Evolutionary conservation across 169 alveolate genomes (phyloP).

Genomic region (Pseudocohnilembus persalinus): DNA sequence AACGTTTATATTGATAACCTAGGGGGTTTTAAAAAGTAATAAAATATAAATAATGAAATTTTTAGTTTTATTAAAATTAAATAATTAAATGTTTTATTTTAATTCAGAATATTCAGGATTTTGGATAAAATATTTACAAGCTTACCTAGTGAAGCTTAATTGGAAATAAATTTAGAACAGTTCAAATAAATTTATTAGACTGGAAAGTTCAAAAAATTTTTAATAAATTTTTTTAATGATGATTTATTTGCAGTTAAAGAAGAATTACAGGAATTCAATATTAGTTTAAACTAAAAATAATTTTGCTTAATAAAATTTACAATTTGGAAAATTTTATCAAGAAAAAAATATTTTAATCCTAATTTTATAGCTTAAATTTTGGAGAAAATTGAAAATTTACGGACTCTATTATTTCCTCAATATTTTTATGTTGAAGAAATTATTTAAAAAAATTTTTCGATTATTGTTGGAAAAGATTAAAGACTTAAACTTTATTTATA

Average conservation of each 20-base stretch:
- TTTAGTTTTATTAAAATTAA: too few relatives aligned
- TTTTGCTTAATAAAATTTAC: too few relatives aligned
- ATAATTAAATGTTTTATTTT: too few relatives aligned
- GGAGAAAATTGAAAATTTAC: not conserved
- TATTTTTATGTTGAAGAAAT: not conserved
- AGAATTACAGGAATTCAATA: not conserved
- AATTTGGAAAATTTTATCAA: not conserved
- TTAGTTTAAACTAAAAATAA: too few relatives aligned
- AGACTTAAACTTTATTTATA: not conserved
- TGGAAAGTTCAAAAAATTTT: not conserved
- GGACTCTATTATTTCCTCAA: not conserved
- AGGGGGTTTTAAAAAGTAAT: not conserved
- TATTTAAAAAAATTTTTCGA: not conserved
- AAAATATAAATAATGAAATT: too few relatives aligned
- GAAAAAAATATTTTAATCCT: not conserved
- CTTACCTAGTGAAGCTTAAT: not conserved
- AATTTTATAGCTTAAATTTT: not conserved
- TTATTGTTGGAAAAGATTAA: not conserved
- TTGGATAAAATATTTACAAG: not conserved
- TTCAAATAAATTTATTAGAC: too few relatives aligned
- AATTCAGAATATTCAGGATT: too few relatives aligned
- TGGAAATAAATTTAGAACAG: too few relatives aligned
- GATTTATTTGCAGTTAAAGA: not conserved
- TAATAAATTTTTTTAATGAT: not conserved
- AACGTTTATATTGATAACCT: not conserved